Evolutionary conservation across 257 asterid species (phyloP).

Genomic region (Gynochthodes officinalis): DNA sequence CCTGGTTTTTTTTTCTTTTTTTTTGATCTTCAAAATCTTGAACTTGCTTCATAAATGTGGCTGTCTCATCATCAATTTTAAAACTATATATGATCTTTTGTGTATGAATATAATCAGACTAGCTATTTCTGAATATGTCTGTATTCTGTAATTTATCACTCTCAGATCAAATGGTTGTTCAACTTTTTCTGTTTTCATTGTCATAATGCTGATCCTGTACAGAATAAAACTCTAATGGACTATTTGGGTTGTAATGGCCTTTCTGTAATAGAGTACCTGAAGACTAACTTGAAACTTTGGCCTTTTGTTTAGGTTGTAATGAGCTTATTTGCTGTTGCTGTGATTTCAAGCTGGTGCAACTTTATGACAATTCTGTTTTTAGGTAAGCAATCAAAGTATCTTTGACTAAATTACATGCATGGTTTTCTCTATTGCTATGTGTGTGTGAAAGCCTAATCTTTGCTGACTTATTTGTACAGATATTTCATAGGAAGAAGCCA

Average conservation of each 20-base stretch:
- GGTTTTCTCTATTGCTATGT: not conserved
- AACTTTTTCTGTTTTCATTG: not conserved
- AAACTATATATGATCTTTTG: not conserved
- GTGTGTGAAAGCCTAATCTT: not conserved
- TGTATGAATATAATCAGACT: not conserved
- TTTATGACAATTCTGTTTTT: constrained; percentile 63
- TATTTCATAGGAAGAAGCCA: not conserved
- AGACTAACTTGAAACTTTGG: not conserved
- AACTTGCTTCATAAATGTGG: not conserved
- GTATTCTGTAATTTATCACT: too few species aligned
- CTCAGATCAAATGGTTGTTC: not conserved
- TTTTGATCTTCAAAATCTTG: not conserved
- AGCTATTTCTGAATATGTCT: not conserved
- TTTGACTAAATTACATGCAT: not conserved
- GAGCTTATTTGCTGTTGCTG: constrained; percentile 66
- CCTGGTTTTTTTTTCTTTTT: too few species aligned
- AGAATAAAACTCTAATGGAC: not conserved
- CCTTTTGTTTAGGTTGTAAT: constrained; percentile 48
- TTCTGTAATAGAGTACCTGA: not conserved
- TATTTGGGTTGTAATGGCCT: not conserved
- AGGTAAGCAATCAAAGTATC: constrained; percentile 34
- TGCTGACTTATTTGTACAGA: not conserved
- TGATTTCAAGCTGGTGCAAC: constrained; percentile 93
- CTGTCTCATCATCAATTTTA: not conserved
- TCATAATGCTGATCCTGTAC: not conserved